Percentiles rank a stretch among this genome's conserved stretches.
Conservation (phyloP, 1,284 basidiomycete species). For the Ustilago bromivora region DNA sequence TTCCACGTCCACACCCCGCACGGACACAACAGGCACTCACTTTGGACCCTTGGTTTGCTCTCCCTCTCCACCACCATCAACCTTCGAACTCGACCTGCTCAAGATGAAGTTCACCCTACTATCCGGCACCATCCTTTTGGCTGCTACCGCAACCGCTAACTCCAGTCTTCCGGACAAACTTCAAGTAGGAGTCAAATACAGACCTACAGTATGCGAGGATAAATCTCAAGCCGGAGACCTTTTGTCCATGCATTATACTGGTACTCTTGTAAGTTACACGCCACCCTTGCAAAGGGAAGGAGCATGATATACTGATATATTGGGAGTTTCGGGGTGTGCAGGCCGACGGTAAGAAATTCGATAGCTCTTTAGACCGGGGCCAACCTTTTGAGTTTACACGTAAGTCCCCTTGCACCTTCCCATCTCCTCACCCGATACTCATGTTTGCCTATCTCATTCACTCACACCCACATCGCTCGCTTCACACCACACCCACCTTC, state of each 20-base stretch:
- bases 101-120: conserved; percentile 26
- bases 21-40: not conserved
- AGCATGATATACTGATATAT: not conserved
- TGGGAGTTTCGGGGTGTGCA: not conserved
- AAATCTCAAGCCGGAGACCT: conserved; percentile 77
- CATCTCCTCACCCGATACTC: not conserved
- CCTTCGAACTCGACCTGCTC: not conserved
- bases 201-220: conserved; percentile 73
- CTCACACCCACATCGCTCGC: too few species aligned
- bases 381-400: conserved; percentile 73
- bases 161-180: conserved; percentile 46
- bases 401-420: conserved; percentile 16
- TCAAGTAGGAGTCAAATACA: conserved; percentile 71
- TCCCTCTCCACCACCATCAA: not conserved
- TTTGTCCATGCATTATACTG: conserved; percentile 79
- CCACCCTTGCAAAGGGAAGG: too few species aligned
- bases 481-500: not conserved
- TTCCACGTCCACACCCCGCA: not conserved
- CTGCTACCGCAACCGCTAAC: conserved; percentile 46
- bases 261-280: conserved; percentile 72
- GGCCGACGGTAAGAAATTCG: conserved; percentile 81
- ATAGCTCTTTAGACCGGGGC: conserved; percentile 78
- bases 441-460: too few species aligned
- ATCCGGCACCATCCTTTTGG: conserved; percentile 21
- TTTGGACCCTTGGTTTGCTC: conserved; percentile 7